Evolutionary conservation across 1,284 basidiomycete genomes (phyloP), one percentile per base, ranked within the genome.

Genomic region (Irpex rosettiformis): DNA sequence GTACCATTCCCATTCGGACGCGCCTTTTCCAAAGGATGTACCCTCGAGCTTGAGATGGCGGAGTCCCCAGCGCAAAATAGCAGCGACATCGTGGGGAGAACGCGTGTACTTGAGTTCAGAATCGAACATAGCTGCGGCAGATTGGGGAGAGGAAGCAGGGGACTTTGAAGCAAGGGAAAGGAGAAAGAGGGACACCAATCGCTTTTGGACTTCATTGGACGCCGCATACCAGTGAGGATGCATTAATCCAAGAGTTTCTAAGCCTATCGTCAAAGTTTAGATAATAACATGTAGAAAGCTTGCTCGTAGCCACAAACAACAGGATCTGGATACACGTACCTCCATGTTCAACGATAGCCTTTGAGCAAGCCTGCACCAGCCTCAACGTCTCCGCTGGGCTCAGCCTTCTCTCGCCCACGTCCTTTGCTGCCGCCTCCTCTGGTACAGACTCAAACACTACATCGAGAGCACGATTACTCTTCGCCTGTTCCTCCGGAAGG

Each of bases 191-290:
- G 87, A 87, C 56, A 90, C 83, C 33, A 91, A 82, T 65, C 75
- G 82, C 65, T 81, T 82, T 69, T 91, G 89, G 29, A 79, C 72
- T 8, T 83, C 80, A 7, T 82, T 81, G 16, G 86, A 89, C 16
- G 89, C 77, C 47, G 88, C 86, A 67, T 88, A 78, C 88, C 87
- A 91, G 68, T 91, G 86, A 3, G 89, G 88, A 65, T 88, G 86
- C 87, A 91, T 91, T 43, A 91, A 78, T 28, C 89, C 89, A 53
- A 89, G 83, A 2, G 85, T 84, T 69, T 89, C 88, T 54, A 89
- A 75, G 27, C 88, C 88, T 91, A 61, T 2, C 42, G 54, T 21
- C 25, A 47, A 56, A 29, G 27, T 4, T 6, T 27, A 51, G 7
- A 27, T 11, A 21, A 51, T 24, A 27, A 27, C 10, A 8, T 22